Evolutionary conservation across 179 eudicot species (phyloP).

Genomic region (Gypsophila paniculata): DNA sequence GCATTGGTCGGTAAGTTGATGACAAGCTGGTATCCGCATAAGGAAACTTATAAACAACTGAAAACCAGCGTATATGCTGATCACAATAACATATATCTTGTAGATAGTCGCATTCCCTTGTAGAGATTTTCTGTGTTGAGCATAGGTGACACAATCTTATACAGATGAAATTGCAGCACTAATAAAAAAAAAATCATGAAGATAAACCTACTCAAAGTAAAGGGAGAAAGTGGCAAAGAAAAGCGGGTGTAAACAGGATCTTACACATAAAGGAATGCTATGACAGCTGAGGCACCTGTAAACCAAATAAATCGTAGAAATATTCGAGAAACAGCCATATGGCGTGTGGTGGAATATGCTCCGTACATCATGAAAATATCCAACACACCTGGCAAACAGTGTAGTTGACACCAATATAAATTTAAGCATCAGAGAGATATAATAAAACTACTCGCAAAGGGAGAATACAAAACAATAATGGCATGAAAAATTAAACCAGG

Average conservation of each 20-base stretch:
- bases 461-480: not conserved
- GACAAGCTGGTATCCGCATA: constrained; percentile 84
- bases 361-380: constrained; percentile 96
- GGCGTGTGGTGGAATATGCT: constrained; percentile 82
- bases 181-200: too few relatives aligned
- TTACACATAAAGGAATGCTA: constrained; percentile 87
- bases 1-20: constrained; percentile 64
- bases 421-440: constrained; percentile 6
- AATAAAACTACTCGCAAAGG: not conserved
- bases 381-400: constrained; percentile 53
- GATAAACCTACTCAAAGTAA: not conserved
- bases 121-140: constrained; percentile 66
- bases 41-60: constrained; percentile 66
- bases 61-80: constrained; percentile 77
- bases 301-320: constrained; percentile 84
- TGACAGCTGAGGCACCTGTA: constrained; percentile 54
- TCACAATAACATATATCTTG: constrained; percentile 62
- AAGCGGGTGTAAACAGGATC: constrained; percentile 27
- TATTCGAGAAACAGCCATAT: constrained; percentile 71
- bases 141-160: constrained; percentile 15
- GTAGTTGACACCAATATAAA: constrained; percentile 2
- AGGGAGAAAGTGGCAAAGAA: not conserved
- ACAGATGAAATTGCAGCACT: not conserved
- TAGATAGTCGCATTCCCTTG: constrained; percentile 50
- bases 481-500: not conserved